Evolutionary conservation across 2,329 filamentous ascomycete genomes (phyloP).

Genomic region (Coleophoma crateriformis): DNA sequence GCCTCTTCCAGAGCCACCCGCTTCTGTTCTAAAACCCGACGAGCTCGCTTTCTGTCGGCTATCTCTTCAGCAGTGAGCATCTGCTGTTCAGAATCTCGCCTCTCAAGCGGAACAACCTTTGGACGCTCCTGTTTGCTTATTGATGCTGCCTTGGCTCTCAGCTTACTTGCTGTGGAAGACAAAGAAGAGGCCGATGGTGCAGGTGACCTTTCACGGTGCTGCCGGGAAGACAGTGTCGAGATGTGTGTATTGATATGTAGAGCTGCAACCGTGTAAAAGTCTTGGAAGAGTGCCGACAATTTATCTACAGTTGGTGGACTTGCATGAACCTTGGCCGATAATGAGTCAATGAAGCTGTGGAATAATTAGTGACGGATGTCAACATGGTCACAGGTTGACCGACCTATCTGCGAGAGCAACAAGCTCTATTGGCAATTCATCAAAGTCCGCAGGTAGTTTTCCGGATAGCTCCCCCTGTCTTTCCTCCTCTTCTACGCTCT

Average conservation of each 20-base stretch:
- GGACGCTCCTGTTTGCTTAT: constrained; percentile 44
- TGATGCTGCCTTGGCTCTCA: constrained; percentile 50
- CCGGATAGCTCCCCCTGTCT: constrained; percentile 6
- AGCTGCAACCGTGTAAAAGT: constrained; percentile 81
- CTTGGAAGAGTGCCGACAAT: constrained; percentile 83
- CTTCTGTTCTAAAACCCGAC: constrained; percentile 74
- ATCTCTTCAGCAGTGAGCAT: constrained; percentile 91
- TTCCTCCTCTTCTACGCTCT: constrained; percentile 19
- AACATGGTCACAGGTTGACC: constrained; percentile 1
- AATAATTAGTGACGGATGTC: constrained; percentile 13
- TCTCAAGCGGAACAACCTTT: constrained; percentile 29
- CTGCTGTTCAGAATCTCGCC: constrained; percentile 54
- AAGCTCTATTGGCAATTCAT: constrained; percentile 91
- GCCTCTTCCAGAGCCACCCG: constrained; percentile 77
- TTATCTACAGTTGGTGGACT: constrained; percentile 78
- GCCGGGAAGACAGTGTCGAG: constrained; percentile 67
- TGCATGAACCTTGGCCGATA: constrained; percentile 81
- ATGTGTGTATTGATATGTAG: constrained; percentile 84
- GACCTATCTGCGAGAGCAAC: constrained; percentile 85
- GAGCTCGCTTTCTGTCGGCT: constrained; percentile 69
- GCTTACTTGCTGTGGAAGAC: constrained; percentile 48
- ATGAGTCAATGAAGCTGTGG: constrained; percentile 78
- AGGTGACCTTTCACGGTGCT: constrained; percentile 62
- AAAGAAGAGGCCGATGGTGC: constrained; percentile 48
- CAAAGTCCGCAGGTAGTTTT: constrained; percentile 49